Evolutionary conservation across 164 flowering plant genomes (phyloP).

Genomic region (Annona cherimola): DNA sequence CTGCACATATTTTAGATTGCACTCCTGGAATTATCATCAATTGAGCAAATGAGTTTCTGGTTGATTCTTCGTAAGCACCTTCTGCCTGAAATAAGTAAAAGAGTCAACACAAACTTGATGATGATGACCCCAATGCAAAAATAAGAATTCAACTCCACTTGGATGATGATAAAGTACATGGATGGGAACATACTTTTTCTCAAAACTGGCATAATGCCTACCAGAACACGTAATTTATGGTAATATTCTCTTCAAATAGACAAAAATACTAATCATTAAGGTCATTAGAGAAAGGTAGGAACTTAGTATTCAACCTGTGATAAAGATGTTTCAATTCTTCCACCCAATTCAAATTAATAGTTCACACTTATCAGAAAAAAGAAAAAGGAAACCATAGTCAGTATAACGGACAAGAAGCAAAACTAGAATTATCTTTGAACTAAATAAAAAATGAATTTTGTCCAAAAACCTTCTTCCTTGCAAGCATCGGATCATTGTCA

Average conservation of each 20-base stretch:
- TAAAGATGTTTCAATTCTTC: neutral
- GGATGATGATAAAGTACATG: too few species aligned
- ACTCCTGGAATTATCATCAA: too few species aligned
- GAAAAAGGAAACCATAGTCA: neutral
- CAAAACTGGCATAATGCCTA: too few species aligned
- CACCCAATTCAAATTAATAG: neutral
- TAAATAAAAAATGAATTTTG: neutral
- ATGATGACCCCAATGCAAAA: too few species aligned
- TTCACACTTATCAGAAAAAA: neutral
- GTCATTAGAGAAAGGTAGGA: neutral
- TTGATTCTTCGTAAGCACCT: too few species aligned
- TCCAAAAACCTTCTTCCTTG: slow-evolving; percentile 51
- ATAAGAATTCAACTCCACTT: too few species aligned
- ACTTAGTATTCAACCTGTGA: neutral
- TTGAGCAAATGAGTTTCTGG: too few species aligned
- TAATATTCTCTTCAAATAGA: neutral
- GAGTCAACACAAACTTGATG: too few species aligned
- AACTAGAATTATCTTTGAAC: neutral
- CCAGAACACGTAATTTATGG: too few species aligned
- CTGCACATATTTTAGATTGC: too few species aligned
- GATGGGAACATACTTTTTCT: too few species aligned
- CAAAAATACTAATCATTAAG: neutral
- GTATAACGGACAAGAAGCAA: neutral
- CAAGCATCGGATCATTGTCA: slow-evolving; percentile 43
- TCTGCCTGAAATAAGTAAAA: too few species aligned